phyloP scores from a whole-genome alignment of 305 asterid genomes.

The Nicotiana rustica region DNA sequence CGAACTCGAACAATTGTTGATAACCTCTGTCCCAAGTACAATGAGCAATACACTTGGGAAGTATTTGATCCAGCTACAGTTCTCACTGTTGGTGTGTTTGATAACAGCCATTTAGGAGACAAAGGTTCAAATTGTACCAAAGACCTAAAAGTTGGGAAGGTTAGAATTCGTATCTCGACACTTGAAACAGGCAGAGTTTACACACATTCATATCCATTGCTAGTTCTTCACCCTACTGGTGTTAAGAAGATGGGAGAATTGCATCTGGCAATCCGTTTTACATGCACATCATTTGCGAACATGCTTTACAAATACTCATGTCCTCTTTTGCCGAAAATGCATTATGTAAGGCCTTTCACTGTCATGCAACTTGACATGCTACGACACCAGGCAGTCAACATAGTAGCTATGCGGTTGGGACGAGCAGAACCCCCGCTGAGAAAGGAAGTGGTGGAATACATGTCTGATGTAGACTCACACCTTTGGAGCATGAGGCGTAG shows the following conservation, averaged over 20 bases:
- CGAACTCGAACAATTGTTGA: conserved; percentile 66
- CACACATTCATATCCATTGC: conserved; percentile 56
- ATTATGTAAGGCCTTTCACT: conserved; percentile 70
- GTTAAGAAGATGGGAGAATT: conserved; percentile 59
- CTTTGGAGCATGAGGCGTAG: conserved; percentile 87
- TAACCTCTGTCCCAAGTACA: conserved; percentile 59
- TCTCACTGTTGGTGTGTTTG: conserved; percentile 65
- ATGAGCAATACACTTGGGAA: conserved; percentile 80
- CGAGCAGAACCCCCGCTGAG: conserved; percentile 76
- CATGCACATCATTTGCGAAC: conserved; percentile 59
- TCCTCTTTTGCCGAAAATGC: conserved; percentile 79
- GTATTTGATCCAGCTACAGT: conserved; percentile 77
- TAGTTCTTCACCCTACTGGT: conserved; percentile 55
- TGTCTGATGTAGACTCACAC: conserved; percentile 79
- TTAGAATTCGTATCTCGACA: conserved; percentile 52
- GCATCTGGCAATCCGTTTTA: conserved; percentile 65
- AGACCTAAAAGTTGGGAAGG: conserved; percentile 58
- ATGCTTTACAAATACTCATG: conserved; percentile 62
- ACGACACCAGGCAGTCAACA: conserved; percentile 69
- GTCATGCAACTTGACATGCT: conserved; percentile 63
- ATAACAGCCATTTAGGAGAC: conserved; percentile 56
- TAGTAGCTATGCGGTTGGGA: conserved; percentile 62
- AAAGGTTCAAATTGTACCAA: conserved; percentile 54
- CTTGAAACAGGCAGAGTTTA: conserved; percentile 56
- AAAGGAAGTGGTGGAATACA: conserved; percentile 75